Base-by-base conservation (phyloP, 2,329 filamentous ascomycete species). In the Didymella lethalis region DNA sequence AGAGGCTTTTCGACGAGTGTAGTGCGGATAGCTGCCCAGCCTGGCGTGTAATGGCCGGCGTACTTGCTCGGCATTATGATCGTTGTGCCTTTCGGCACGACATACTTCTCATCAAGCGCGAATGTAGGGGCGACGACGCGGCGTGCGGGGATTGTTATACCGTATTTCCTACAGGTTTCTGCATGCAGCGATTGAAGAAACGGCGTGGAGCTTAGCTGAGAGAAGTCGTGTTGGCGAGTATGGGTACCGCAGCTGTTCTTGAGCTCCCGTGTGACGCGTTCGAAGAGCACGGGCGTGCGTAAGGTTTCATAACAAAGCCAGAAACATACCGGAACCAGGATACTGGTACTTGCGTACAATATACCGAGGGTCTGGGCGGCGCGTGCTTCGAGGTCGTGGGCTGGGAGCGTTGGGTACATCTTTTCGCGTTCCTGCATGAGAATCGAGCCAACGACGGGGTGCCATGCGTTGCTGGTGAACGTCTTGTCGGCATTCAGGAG, bases 291-390 rank as follows among this genome's bases (percentile, higher is more conserved):
- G 23, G 23, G 23, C 3, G 23, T 28, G 4, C 62, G 57, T 3
- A 64, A 46, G 2, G 43, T 61, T 23, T 68, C 63, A 16, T 64
- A 67, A 6, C 62, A 12, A 5, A 63, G 59, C 66, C 66, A 68
- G 41, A 67, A 68, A 2, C 63, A 53, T 7, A 64, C 48, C 0
- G 63, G 64, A 2, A 65, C 44, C 4, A 38, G 57, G 2, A 68
- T 38, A 32, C 63, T 62, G 7, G 63, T 68, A 20, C 59, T 56
- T 0, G 44, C 64, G 38, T 65, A 68, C 8, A 68, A 40, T 1
- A 68, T 28, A 1, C 58, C 64, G 5, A 68, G 58, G 0, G 57
- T 61, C 34, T 68, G 64, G 7, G 66, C 44, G 5, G 61, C 62
- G 4, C 66, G 40, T 1, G 40, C 66, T 0, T 66, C 53, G 2